A percentile compares a stretch with the other conserved stretches of the same genome.
Conservation (phyloP, 768 basidiomycete species). For the Floccularia luteovirens region DNA sequence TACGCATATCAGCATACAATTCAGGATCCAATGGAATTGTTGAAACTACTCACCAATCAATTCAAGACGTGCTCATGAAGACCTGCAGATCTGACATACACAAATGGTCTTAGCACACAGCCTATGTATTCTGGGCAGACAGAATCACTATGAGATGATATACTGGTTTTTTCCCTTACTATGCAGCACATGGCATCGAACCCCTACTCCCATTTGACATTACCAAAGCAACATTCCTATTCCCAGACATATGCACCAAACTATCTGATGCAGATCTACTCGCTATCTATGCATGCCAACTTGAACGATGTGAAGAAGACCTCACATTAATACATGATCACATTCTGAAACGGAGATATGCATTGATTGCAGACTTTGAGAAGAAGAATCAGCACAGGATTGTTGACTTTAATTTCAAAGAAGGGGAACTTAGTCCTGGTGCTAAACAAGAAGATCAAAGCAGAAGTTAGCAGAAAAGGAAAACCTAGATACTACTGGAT, state of each 20-base stretch:
- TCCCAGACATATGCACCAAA: not conserved
- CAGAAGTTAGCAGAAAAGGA: conserved; percentile 11
- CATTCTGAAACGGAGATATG: not conserved
- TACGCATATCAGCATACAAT: conserved; percentile 27
- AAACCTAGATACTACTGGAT: conserved; percentile 19
- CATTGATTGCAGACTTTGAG: conserved; percentile 15
- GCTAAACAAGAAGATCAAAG: conserved; percentile 14
- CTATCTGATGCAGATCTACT: conserved; percentile 1
- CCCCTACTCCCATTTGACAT: conserved; percentile 17
- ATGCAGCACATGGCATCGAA: conserved; percentile 11
- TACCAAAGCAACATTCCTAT: conserved; percentile 18
- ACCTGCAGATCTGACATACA: conserved; percentile 2
- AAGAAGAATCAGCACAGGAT: conserved; percentile 4
- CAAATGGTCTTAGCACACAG: conserved; percentile 12
- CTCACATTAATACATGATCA: not conserved
- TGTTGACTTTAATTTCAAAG: conserved; percentile 7
- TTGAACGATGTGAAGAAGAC: not conserved
- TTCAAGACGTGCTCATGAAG: conserved; percentile 10
- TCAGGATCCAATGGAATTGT: conserved; percentile 21
- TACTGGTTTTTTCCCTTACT: conserved; percentile 13
- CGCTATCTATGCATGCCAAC: not conserved
- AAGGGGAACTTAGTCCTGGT: conserved; percentile 13
- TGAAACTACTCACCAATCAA: conserved; percentile 11
- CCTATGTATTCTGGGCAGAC: conserved; percentile 8
- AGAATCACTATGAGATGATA: conserved; percentile 9